Evolutionary conservation across 2,329 filamentous ascomycete species (phyloP), one percentile per base, ranked within the genome.

Genomic region (Hypoxylon sp.): DNA sequence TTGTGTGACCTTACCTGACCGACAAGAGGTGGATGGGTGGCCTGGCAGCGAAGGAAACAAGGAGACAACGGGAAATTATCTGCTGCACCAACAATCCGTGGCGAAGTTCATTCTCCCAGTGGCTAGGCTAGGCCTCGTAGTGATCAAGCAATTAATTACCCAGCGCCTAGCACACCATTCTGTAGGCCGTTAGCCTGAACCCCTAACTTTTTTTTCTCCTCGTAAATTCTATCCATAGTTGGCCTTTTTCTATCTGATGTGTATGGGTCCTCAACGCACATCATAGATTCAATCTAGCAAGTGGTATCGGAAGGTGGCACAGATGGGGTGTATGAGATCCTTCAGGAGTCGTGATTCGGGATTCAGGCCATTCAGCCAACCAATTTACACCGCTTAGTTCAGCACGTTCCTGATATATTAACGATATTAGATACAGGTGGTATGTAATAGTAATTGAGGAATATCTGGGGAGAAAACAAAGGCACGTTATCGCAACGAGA

Each of bases 251-350:
- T 27, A 21, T 42, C 29, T 38, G 26, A 40, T 32, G 48, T 41
- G 15, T 37, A 32, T 49, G 48, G 56, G 48, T 47, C 32, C 16
- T 51, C 12, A 17, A 54, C 46, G 56, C 53, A 57, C 52, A 59
- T 57, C 52, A 59, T 59, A 48, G 48, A 59, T 56, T 47, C 9
- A n/a, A 48, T 55, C 34, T 16, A 55, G 50, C 13, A 54, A 53
- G 52, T 53, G 30, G 56, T 53, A 56, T 50, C 43, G 35, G 49
- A 13, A 25, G 31, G 35, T 40, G 41, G 40, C 52, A 59, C 46
- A 51, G 45, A 53, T 41, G 53, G 52, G 52, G 53, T 51, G 52
- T 38, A 36, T 42, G 36, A 42, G 43, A 59, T 59, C 56, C 56
- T 59, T 51, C 53, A 59, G 56, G 56, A 57, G 45, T 41, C 23